Percentiles rank a stretch among this genome's conserved stretches.
Conservation (phyloP, 495 filamentous ascomycete genomes). For the Podospora anserina region DNA sequence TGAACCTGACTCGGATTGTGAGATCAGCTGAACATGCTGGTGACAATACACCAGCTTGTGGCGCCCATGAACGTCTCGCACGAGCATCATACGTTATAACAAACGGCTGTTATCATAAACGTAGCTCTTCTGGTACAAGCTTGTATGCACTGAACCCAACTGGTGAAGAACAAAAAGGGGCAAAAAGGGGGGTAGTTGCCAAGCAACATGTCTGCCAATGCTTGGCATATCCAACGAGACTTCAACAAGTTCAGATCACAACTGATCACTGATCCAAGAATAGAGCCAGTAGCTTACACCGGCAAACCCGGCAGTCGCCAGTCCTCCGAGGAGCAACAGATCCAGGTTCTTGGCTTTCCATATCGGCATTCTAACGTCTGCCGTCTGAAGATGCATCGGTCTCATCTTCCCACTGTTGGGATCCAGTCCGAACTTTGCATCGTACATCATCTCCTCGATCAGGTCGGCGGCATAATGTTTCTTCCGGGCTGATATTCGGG, state of each 20-base stretch:
- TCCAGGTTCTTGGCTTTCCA: constrained; percentile 38
- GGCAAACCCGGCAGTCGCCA: not conserved
- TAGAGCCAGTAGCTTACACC: not conserved
- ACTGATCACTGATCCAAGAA: not conserved
- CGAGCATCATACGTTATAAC: not conserved
- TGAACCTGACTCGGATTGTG: not conserved
- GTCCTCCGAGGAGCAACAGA: not conserved
- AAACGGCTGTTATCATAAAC: not conserved
- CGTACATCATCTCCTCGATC: constrained; percentile 41
- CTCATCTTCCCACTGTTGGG: constrained; percentile 19
- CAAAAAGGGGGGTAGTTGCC: not conserved
- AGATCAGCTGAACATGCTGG: not conserved
- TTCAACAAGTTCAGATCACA: not conserved
- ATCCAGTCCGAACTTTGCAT: constrained; percentile 29
- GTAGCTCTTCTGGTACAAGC: not conserved
- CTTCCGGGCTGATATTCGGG: constrained; percentile 31
- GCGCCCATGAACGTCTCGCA: not conserved
- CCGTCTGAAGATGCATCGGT: constrained; percentile 43
- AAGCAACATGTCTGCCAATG: not conserved
- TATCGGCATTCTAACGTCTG: constrained; percentile 39
- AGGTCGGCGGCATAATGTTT: constrained; percentile 40
- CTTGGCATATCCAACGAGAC: not conserved
- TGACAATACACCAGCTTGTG: not conserved
- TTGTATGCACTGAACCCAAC: not conserved
- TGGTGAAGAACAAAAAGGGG: not conserved